These are phyloP conservation scores for Pseudonectria foliicola DNA, from an alignment of 2,329 filamentous ascomycete genomes.

Conservation along the genomic window DNA sequence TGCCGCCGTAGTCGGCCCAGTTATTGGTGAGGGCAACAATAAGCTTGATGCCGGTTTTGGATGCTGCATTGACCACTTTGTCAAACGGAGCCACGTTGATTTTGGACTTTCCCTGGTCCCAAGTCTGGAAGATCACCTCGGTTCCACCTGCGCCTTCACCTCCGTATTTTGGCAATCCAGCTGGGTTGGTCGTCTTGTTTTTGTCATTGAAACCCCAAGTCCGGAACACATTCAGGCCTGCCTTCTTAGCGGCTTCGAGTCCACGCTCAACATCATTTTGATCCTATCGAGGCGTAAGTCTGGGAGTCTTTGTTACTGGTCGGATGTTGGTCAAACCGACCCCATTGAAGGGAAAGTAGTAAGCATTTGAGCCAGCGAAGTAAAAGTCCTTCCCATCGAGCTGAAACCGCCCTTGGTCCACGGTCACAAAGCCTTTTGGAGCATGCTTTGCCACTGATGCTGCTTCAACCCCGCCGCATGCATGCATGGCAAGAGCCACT, in stretches of 20 bases:
- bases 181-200: conserved; percentile 28
- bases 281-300: too few species aligned
- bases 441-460: background rate
- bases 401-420: conserved; percentile 23
- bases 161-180: conserved; percentile 11
- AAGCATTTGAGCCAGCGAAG: conserved; percentile 48
- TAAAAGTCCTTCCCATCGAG: conserved; percentile 39
- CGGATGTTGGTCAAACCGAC: background rate
- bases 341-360: conserved; percentile 37
- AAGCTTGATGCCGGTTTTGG: conserved; percentile 52
- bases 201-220: conserved; percentile 60
- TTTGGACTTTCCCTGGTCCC: conserved; percentile 49
- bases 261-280: conserved; percentile 46
- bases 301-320: conserved; percentile 27
- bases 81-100: conserved; percentile 55
- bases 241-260: conserved; percentile 37
- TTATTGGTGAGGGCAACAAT: conserved; percentile 62
- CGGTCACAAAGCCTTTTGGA: conserved; percentile 21
- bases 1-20: conserved; percentile 62
- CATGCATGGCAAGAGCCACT: too few species aligned
- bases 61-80: conserved; percentile 53
- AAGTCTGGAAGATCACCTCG: conserved; percentile 50
- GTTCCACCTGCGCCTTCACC: conserved; percentile 8
- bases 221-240: conserved; percentile 50
- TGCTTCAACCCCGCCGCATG: too few species aligned